Evolutionary conservation across 345 rosid genomes (phyloP).

Genomic region (Populus ilicifolia): DNA sequence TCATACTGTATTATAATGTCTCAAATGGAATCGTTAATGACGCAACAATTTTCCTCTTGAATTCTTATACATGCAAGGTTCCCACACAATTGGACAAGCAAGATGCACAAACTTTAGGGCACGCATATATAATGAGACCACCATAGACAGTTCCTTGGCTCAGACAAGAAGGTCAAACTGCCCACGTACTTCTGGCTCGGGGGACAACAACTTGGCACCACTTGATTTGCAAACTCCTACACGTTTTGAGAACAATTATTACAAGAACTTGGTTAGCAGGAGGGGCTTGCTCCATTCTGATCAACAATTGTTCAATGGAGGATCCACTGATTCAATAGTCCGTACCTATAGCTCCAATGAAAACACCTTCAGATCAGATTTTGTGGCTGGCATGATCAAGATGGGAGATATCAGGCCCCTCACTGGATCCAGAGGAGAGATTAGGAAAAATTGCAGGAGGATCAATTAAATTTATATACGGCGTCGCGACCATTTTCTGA

Average conservation of each 20-base stretch:
- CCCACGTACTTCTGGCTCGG: conserved; percentile 23
- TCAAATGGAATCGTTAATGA: too few relatives aligned
- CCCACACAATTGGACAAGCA: conserved; percentile 47
- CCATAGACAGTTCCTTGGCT: conserved; percentile 32
- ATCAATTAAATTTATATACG: conserved; percentile 11
- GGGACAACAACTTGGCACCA: conserved; percentile 36
- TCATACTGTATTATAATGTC: too few relatives aligned
- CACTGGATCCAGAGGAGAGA: conserved; percentile 40
- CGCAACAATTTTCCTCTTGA: background rate
- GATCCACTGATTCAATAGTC: conserved; percentile 33
- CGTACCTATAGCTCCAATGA: conserved; percentile 17
- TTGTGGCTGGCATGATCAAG: conserved; percentile 39
- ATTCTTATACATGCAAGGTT: conserved; percentile 8
- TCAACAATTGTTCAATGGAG: conserved; percentile 37
- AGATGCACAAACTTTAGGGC: conserved; percentile 40
- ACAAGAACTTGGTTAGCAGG: conserved; percentile 23
- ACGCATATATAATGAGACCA: conserved; percentile 42
- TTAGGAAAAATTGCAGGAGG: conserved; percentile 42
- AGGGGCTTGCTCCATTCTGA: conserved; percentile 51
- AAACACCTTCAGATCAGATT: conserved; percentile 28
- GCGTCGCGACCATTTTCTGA: background rate
- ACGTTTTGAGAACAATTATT: conserved; percentile 37
- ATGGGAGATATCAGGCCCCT: conserved; percentile 47
- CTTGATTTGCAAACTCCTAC: conserved; percentile 34
- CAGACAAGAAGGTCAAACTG: conserved; percentile 27